Evolutionary conservation across 2,329 filamentous ascomycete species (phyloP), one percentile per base, ranked within the genome.

Genomic region (Exophiala spinifera): DNA sequence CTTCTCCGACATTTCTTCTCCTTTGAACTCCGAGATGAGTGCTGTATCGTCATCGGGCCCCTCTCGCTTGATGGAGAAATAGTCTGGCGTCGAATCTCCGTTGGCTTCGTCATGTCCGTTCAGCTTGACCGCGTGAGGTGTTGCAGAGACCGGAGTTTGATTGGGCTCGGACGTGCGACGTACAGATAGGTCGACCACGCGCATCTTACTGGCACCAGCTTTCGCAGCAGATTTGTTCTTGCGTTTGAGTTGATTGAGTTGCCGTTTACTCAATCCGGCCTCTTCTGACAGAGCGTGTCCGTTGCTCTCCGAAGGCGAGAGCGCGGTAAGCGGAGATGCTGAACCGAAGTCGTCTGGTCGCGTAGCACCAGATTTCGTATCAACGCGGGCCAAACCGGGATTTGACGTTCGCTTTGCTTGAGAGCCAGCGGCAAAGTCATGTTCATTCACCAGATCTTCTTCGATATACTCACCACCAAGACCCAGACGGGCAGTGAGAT

Each of bases 1-100:
- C 69, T 96, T 94, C 67, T 96, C 89, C 2, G 88, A 84, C 8
- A 89, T 76, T 2, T 85, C 75, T 1, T 86, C 81, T 3, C 94
- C 95, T 69, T 97, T 97, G 77, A 95, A 97, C 67, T 99, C 94
- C 42, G 91, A 89, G 21, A 97, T 88, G 14, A 99, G 84, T 68
- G 96, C 96, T 4, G 85, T 85, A 45, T 95, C 89, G 67, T 99
- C 94, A 58, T 97, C 91, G 3, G 87, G 80, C 40, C 88, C 86
- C 31, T 82, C 77, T 47, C 90, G 83, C 15, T 96, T 92, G 14
- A 96, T 79, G 25, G 84, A 95, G 72, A 99, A 96, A 70, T 96
- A 97, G 64, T 99, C 94, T 17, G 82, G 76, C 64, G 84, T 77
- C 63, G 84, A 83, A 43, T 79, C 76, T 14, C 82, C 84, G 61